Evolutionary conservation across 345 rosid species (phyloP), one percentile per base, ranked within the genome.

Genomic region (Mallotus nudiflorus): DNA sequence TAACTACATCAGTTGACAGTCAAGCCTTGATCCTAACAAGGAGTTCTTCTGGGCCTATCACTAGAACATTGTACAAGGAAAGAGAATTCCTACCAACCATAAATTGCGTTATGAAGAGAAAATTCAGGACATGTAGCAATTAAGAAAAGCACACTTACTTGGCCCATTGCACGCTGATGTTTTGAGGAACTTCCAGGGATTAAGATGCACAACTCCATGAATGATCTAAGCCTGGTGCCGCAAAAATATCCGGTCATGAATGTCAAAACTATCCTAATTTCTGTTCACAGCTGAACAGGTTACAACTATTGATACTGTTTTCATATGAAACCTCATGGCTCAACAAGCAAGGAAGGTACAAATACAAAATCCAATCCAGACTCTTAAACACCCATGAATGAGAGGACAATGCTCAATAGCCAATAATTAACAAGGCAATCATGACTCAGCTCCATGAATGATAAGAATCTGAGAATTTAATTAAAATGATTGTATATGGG

Each of bases 131-230:
- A 64, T 68, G 65, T 18, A 35, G 29, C 24, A 63, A 37, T 13
- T 37, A 70, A 29, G 78, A 58, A 68, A 42, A 44, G 57, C 18
- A 37, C 29, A 71, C 79, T 82, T 73, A 84, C 85, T 77, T 62
- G 77, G 66, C 82, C 50, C 65, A 52, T 62, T 15, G 83, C n/a
- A 5, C 61, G 84, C 77, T 72, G 75, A 68, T 79, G 90, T 66
- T 83, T 89, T 70, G 82, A 75, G 75, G 91, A 77, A 71, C 82
- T 83, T 55, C 97, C 97, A 15, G 97, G 88, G 75, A 87, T 68
- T 68, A 94, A 79, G 79, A 94, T 94, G 78, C 98, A 94, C 75
- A 94, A 80, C 75, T 94, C 97, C 97, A 94, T 89, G 65, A 89
- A 84, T 25, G 97, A 85, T 62, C 94, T 83, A 48, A 93, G 94